phyloP scores from a whole-genome alignment of 2,329 filamentous ascomycete genomes.

The Exophiala sp. region DNA sequence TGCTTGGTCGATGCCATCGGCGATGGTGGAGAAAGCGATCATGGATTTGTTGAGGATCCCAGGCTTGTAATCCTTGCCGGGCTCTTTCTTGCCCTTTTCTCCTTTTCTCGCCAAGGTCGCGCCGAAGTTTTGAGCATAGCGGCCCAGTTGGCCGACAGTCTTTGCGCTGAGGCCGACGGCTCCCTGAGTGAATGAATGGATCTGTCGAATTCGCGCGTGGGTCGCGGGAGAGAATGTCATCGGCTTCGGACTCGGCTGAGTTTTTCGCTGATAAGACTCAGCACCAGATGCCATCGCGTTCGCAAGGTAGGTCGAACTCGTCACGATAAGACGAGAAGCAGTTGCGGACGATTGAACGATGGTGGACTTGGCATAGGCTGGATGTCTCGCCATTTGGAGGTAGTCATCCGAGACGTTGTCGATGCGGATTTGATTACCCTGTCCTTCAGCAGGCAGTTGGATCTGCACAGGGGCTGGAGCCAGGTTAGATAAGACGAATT shows the following conservation, averaged over 20 bases:
- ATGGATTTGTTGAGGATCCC: slow-evolving; percentile 90
- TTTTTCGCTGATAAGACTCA: slow-evolving; percentile 71
- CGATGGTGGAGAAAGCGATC: slow-evolving; percentile 92
- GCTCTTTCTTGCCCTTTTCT: slow-evolving; percentile 53
- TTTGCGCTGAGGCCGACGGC: slow-evolving; percentile 76
- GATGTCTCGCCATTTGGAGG: slow-evolving; percentile 71
- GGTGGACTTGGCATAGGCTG: slow-evolving; percentile 81
- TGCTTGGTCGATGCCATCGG: slow-evolving; percentile 86
- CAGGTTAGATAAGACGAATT: slow-evolving; percentile 24
- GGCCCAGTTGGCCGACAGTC: slow-evolving; percentile 76
- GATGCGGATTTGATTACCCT: slow-evolving; percentile 44
- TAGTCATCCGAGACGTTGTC: slow-evolving; percentile 53
- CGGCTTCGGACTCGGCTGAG: slow-evolving; percentile 69
- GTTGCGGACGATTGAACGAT: slow-evolving; percentile 81
- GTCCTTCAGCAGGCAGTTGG: slow-evolving; percentile 42
- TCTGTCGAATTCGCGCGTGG: slow-evolving; percentile 76
- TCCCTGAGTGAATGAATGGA: slow-evolving; percentile 75
- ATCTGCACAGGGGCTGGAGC: slow-evolving; percentile 44
- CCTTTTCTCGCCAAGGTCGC: slow-evolving; percentile 65
- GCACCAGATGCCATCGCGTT: slow-evolving; percentile 72
- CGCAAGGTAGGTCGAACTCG: slow-evolving; percentile 71
- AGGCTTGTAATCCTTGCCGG: slow-evolving; percentile 77
- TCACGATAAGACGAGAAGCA: slow-evolving; percentile 87
- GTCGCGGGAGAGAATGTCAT: slow-evolving; percentile 83
- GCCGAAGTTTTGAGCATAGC: slow-evolving; percentile 83